Percentiles rank a stretch among this genome's conserved stretches.
phyloP scores from a whole-genome alignment of 192 early-diverging fungal species.

The Coemansia sp. region DNA sequence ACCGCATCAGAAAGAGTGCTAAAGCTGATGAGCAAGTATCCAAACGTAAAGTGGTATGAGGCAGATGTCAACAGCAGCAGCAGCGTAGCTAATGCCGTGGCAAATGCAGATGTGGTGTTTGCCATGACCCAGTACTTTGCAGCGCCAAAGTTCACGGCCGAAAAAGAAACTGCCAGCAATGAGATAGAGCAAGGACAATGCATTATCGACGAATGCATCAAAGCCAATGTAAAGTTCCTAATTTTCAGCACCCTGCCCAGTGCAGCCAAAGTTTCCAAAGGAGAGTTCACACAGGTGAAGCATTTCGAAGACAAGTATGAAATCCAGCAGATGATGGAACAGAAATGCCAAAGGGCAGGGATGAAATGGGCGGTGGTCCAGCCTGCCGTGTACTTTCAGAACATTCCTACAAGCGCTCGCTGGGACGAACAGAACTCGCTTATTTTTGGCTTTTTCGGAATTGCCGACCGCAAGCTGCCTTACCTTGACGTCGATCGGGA shows the following conservation, averaged over 20 bases:
- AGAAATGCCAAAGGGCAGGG: neutral
- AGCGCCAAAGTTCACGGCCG: neutral
- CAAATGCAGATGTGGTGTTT: constrained; percentile 17
- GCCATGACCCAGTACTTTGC: constrained; percentile 21
- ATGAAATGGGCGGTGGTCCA: neutral
- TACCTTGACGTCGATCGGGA: constrained; percentile 19
- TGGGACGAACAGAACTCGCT: constrained; percentile 15
- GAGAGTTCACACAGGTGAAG: constrained; percentile 11
- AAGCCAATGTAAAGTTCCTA: constrained; percentile 1
- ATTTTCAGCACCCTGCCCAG: constrained; percentile 28
- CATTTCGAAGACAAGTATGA: constrained; percentile 25
- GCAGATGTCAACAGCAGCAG: constrained; percentile 7
- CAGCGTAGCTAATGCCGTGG: constrained; percentile 5
- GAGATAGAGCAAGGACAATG: constrained; percentile 9
- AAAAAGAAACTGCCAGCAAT: neutral
- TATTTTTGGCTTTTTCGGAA: constrained; percentile 10
- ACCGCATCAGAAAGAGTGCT: neutral
- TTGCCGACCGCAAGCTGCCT: constrained; percentile 10
- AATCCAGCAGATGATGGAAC: constrained; percentile 15
- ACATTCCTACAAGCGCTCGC: constrained; percentile 11
- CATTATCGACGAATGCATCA: constrained; percentile 18
- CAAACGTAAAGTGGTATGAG: constrained; percentile 16
- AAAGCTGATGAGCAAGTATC: constrained; percentile 10
- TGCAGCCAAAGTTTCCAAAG: constrained; percentile 8
- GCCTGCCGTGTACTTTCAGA: constrained; percentile 22